Base-by-base conservation (phyloP, 2,329 filamentous ascomycete genomes). In the Simplicillium aogashimaense region DNA sequence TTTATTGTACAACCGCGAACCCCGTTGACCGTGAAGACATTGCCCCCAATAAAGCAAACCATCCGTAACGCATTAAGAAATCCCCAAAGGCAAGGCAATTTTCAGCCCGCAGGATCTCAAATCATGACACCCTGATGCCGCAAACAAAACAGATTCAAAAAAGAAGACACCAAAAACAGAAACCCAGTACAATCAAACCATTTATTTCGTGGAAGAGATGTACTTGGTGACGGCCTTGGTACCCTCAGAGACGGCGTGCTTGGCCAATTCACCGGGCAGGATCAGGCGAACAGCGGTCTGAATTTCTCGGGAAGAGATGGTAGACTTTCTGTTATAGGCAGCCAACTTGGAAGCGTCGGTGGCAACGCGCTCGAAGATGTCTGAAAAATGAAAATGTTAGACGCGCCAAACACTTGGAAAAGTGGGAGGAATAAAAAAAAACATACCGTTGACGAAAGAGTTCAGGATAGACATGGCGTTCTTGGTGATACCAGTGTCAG, bases 211-310 rank as follows among this genome's bases (percentile, higher is more conserved):
- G 63, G 90, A 95, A 45, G 90, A 95, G 55, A 90, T 97, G 81
- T 97, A 98, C 83, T 98, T 98, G 78, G 92, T 98, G 56, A 98
- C 92, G 43, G 92, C 92, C 86, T 98, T 98, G 67, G 92, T 98
- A 63, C 92, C 92, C 75, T 98, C 92, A 57, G 92, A 98, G 37
- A 98, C 92, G 54, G 92, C 92, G 72, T 98, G 92, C 84, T 98
- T 98, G 67, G 92, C 92, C 56, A 98, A 80, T 74, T 98, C 92
- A 73, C 92, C 92, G 36, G 92, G 92, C 40, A 98, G 84, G 70
- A 98, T 98, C 47, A 98, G 81, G 53, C 92, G 85, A 56, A 98
- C 92, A 55, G 92, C 95, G 56, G 92, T 98, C 79, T 98, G 92
- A 64, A 98, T 98, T 74, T 98, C 92, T 61, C 92, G 85, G 53